phyloP scores from a whole-genome alignment of 2,329 filamentous ascomycete species.

The Massarina eburnea region DNA sequence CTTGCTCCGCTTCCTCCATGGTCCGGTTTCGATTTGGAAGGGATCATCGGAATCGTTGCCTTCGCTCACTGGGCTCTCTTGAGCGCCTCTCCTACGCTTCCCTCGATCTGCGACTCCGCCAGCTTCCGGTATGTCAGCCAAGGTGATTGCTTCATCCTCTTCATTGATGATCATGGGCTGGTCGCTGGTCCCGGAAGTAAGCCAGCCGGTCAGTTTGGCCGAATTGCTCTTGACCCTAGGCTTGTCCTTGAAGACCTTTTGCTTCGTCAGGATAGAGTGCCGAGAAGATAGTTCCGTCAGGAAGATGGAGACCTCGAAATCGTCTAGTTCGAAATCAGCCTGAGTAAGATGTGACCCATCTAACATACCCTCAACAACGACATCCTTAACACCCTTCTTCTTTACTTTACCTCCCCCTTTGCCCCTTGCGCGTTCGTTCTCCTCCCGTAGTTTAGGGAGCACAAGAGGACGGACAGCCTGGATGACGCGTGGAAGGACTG shows the following conservation, averaged over 20 bases:
- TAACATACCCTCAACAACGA: conserved; percentile 72
- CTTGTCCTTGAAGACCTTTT: conserved; percentile 66
- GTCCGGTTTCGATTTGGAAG: conserved; percentile 28
- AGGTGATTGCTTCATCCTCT: conserved; percentile 48
- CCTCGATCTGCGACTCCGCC: conserved; percentile 17
- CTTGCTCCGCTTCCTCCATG: conserved; percentile 19
- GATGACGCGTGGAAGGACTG: conserved; percentile 80
- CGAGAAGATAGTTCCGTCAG: conserved; percentile 82
- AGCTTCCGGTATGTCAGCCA: conserved; percentile 61
- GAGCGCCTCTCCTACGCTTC: conserved; percentile 13
- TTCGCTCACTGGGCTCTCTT: conserved; percentile 19
- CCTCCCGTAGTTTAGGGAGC: conserved; percentile 86
- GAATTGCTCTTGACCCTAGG: conserved; percentile 50
- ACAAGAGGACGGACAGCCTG: conserved; percentile 82
- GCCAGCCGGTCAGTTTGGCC: conserved; percentile 51
- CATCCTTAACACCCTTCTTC: conserved; percentile 87
- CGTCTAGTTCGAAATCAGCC: conserved; percentile 60
- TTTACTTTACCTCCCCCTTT: conserved; percentile 59
- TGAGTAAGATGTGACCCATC: conserved; percentile 7
- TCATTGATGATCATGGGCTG: conserved; percentile 47
- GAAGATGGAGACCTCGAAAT: conserved; percentile 95
- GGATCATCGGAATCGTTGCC: conserved; percentile 36
- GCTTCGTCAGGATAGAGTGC: conserved; percentile 83
- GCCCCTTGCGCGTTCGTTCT: conserved; percentile 67
- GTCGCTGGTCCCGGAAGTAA: conserved; percentile 44